Evolutionary conservation across 2,329 filamentous ascomycete genomes (phyloP), one percentile per base, ranked within the genome.

Genomic region (Diaporthe aspalathi): DNA sequence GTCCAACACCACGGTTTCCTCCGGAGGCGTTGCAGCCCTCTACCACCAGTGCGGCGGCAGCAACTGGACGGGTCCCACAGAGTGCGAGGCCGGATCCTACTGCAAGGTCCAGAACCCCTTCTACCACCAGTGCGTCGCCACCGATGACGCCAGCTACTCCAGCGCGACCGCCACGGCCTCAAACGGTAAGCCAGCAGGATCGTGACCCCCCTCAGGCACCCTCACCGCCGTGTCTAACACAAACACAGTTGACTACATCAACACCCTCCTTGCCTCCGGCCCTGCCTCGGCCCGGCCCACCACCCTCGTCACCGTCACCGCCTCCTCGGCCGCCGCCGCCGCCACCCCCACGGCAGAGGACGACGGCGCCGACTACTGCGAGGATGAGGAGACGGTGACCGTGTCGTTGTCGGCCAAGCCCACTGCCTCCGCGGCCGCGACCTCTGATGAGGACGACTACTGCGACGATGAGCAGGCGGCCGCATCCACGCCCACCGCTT

Each of bases 91-190:
- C 9, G 60, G 45, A 8, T 50, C 60, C 20, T 65, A 49, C 45
- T 65, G 60, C 60, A 65, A 65, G 29, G 45, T 12, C 2, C 60
- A 65, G 6, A 65, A 50, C n/a, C 29, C 29, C 11, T 50, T 38
- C 45, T 65, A 65, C n/a, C 9, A 17, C 60, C 60, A 50, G 45
- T 65, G 60, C 29, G 60, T 50, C 8, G 29, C 60, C 45, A 8
- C 14, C 11, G 60, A 65, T 6, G 60, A 9, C 7, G 17, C 45
- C 38, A 9, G 1, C 27, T 50, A 65, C 45, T 7, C 45, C n/a
- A 50, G 3, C 29, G 45, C 60, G 0, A 50, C 60, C 27, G 14
- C 45, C 5, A 63, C 60, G 8, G 60, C 43, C 29, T 65, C 60
- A 17, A 50, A 50, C 38, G 29, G 60, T 65, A 65, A 38, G 60